Percentiles rank a stretch among this genome's conserved stretches.
These are phyloP conservation scores for Mycena capillaripes DNA, from an alignment of 768 basidiomycete species.

Conservation along the genomic window DNA sequence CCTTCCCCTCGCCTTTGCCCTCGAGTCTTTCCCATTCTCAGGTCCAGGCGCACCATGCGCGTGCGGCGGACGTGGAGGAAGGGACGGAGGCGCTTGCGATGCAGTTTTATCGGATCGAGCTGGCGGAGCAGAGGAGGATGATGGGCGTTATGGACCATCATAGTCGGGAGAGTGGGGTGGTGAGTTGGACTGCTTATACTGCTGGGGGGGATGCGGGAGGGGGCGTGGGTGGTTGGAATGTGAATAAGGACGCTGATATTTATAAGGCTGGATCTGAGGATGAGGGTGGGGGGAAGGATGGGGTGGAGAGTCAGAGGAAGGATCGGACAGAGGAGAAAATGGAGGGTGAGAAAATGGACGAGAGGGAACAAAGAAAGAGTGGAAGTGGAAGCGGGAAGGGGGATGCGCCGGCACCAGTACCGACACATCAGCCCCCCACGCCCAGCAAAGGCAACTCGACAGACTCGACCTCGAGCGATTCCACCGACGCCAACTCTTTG, in stretches of 20 bases:
- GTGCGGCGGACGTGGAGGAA: conserved; percentile 65
- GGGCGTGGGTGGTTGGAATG: too few relatives aligned
- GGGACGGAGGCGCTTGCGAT: conserved; percentile 86
- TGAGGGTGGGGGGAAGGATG: too few relatives aligned
- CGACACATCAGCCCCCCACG: too few relatives aligned
- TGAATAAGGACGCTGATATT: too few relatives aligned
- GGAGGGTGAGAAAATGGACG: too few relatives aligned
- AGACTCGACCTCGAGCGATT: background rate
- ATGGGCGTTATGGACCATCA: conserved; percentile 96
- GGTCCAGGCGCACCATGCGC: conserved; percentile 33
- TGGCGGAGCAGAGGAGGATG: conserved; percentile 89
- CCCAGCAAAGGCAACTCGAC: background rate
- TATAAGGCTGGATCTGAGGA: too few relatives aligned
- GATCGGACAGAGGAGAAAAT: background rate
- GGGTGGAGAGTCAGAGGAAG: too few relatives aligned
- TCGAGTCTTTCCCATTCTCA: too few relatives aligned
- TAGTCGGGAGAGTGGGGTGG: conserved; percentile 66
- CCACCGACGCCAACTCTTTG: background rate
- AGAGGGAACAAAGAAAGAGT: background rate
- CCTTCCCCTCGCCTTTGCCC: too few relatives aligned
- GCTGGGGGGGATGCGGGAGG: too few relatives aligned
- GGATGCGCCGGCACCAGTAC: too few relatives aligned
- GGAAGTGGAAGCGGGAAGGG: background rate
- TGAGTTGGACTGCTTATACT: background rate
- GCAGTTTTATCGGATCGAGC: conserved; percentile 95